A percentile compares a stretch with the other conserved stretches of the same genome.
Evolutionary conservation across 2,329 filamentous ascomycete species (phyloP).

Genomic region (Aureobasidium sp.): DNA sequence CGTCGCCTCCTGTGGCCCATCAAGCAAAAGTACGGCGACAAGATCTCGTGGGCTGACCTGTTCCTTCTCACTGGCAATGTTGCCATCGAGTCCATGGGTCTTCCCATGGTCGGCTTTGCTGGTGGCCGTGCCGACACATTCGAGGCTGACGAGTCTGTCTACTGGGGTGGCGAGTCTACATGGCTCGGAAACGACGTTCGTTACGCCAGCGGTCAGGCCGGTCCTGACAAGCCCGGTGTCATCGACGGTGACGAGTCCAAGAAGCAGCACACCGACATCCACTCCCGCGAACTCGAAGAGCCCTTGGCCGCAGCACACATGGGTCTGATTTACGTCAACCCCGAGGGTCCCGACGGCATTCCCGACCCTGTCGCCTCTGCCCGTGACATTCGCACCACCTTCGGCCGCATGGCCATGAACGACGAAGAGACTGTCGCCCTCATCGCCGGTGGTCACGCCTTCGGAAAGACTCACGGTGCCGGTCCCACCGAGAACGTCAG

Average conservation of each 20-base stretch:
- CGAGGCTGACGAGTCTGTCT: constrained; percentile 68
- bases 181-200: constrained; percentile 70
- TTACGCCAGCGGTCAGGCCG: constrained; percentile 50
- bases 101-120: constrained; percentile 66
- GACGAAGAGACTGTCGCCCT: constrained; percentile 75
- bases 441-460: constrained; percentile 70
- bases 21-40: constrained; percentile 79
- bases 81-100: constrained; percentile 68
- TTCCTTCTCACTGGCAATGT: constrained; percentile 67
- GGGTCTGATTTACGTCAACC: constrained; percentile 78
- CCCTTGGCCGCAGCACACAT: constrained; percentile 64
- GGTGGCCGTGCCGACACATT: constrained; percentile 65
- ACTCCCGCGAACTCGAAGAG: constrained; percentile 58
- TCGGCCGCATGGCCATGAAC: constrained; percentile 75
- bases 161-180: constrained; percentile 70
- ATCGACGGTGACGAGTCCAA: constrained; percentile 36
- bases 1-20: constrained; percentile 72
- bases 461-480: constrained; percentile 76
- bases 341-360: constrained; percentile 66
- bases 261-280: constrained; percentile 38
- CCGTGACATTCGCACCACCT: constrained; percentile 66
- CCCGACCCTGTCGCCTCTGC: constrained; percentile 64
- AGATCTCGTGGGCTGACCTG: constrained; percentile 74
- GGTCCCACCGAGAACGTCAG: constrained; percentile 57
- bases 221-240: constrained; percentile 36